These are phyloP conservation scores for Cyberlindnera sargentensis DNA, from an alignment of 805 yeast species.

Conservation along the genomic window DNA sequence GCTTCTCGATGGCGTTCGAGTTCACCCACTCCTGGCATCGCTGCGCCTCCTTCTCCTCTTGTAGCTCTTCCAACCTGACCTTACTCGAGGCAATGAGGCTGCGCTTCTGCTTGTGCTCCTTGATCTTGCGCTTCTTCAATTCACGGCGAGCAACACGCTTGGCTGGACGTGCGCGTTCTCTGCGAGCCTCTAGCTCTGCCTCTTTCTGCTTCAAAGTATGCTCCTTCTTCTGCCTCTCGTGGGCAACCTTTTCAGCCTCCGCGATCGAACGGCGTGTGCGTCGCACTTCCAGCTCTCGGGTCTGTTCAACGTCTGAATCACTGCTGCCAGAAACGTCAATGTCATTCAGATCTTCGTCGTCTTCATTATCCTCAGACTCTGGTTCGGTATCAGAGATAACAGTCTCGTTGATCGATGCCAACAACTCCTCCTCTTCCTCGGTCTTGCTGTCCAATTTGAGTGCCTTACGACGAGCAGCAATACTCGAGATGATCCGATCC, in stretches of 20 bases:
- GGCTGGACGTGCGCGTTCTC: slow-evolving; percentile 26
- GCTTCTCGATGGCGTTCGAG: slow-evolving; percentile 43
- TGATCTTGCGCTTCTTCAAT: slow-evolving; percentile 25
- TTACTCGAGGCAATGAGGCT: slow-evolving; percentile 19
- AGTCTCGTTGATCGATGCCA: slow-evolving; percentile 33
- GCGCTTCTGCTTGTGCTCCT: slow-evolving; percentile 28
- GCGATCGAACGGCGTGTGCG: slow-evolving; percentile 24
- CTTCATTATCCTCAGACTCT: slow-evolving; percentile 17
- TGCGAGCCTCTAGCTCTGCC: slow-evolving; percentile 16
- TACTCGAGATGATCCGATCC: slow-evolving; percentile 46
- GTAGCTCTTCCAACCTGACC: slow-evolving; percentile 27
- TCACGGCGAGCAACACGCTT: slow-evolving; percentile 31
- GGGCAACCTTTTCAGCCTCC: slow-evolving; percentile 14
- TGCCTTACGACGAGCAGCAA: slow-evolving; percentile 52
- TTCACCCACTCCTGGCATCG: slow-evolving; percentile 59
- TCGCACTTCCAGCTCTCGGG: slow-evolving; percentile 14
- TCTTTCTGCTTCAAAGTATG: slow-evolving; percentile 8
- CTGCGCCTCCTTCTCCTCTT: slow-evolving; percentile 33
- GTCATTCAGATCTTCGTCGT: slow-evolving; percentile 10
- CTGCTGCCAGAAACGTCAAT: not conserved
- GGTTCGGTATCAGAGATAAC: slow-evolving; percentile 28
- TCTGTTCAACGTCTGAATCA: slow-evolving; percentile 7
- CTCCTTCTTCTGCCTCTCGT: slow-evolving; percentile 13
- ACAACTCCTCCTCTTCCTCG: slow-evolving; percentile 35
- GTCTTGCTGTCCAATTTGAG: slow-evolving; percentile 37